A percentile compares a stretch with the other conserved stretches of the same genome.
Evolutionary conservation across 2,329 filamentous ascomycete species (phyloP).

Genomic region (Cryphonectria naterciae): DNA sequence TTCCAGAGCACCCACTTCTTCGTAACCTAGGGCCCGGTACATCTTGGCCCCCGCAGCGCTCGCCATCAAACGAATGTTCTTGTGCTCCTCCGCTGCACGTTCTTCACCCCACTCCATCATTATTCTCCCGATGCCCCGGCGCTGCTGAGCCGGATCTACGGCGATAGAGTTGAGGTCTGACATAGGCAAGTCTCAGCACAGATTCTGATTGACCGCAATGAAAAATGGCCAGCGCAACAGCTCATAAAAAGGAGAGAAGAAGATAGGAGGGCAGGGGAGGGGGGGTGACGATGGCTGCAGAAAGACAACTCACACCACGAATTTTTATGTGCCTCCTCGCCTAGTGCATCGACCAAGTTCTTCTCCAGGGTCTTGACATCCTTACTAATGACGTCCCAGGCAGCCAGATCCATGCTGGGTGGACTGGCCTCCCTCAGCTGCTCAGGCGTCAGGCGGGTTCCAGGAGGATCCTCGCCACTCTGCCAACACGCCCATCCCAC

Average conservation of each 20-base stretch:
- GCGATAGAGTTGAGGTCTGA: conserved; percentile 18
- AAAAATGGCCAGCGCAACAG: not conserved
- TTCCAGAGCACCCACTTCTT: conserved; percentile 20
- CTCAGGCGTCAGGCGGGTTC: not conserved
- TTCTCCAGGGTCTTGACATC: conserved; percentile 5
- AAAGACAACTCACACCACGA: conserved; percentile 19
- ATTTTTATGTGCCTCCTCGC: conserved; percentile 15
- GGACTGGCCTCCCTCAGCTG: conserved; percentile 1
- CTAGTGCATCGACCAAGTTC: conserved; percentile 11
- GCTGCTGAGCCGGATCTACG: conserved; percentile 24
- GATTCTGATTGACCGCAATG: not conserved
- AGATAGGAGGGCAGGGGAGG: not conserved
- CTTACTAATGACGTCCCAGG: not conserved
- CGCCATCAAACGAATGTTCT: conserved; percentile 20
- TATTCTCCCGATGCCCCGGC: conserved; percentile 19
- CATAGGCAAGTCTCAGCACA: not conserved
- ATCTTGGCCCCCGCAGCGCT: conserved; percentile 13
- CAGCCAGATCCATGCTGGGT: conserved; percentile 9
- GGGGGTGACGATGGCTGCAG: not conserved
- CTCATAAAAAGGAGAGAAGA: not conserved
- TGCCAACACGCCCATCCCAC: conserved; percentile 9
- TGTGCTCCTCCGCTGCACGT: conserved; percentile 16
- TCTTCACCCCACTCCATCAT: conserved; percentile 22
- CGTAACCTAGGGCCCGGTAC: conserved; percentile 18
- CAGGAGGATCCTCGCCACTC: not conserved